phyloP scores from a whole-genome alignment of 208 protist species.

The Leishmania martiniquensis region DNA sequence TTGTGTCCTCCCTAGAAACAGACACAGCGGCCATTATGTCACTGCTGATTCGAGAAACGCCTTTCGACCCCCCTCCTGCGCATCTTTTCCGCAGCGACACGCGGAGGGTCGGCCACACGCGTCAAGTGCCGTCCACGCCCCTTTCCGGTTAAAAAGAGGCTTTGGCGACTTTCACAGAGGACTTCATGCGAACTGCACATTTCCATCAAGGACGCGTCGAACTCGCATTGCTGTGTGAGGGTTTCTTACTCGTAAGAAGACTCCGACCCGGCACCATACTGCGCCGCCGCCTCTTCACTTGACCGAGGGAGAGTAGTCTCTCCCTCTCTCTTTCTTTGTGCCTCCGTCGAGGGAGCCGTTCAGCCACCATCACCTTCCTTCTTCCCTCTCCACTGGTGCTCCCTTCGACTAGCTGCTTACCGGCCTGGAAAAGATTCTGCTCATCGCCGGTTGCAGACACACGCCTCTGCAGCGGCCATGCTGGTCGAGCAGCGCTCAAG shows the following conservation, averaged over 20 bases:
- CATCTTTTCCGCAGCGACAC: neutral
- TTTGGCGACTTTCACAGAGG: neutral
- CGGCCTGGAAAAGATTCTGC: no score
- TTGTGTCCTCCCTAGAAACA: neutral
- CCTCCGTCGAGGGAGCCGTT: no score
- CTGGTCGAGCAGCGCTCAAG: no score
- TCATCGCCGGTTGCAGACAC: no score
- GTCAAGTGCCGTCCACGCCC: neutral
- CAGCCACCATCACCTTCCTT: neutral
- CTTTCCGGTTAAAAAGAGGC: neutral
- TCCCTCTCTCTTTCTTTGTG: neutral
- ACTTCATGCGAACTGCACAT: no score
- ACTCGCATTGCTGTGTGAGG: neutral
- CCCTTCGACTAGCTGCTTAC: neutral
- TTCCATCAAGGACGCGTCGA: neutral
- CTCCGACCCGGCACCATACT: neutral
- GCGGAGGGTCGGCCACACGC: neutral
- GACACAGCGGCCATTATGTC: neutral
- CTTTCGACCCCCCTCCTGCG: neutral
- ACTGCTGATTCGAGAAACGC: neutral
- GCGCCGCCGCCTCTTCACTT: neutral
- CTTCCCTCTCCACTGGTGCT: neutral
- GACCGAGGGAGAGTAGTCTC: neutral
- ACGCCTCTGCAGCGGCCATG: no score
- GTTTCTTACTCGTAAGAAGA: neutral